These are phyloP conservation scores for Scalesia atractyloides DNA, from an alignment of 129 eudicot species.

Conservation along the genomic window DNA sequence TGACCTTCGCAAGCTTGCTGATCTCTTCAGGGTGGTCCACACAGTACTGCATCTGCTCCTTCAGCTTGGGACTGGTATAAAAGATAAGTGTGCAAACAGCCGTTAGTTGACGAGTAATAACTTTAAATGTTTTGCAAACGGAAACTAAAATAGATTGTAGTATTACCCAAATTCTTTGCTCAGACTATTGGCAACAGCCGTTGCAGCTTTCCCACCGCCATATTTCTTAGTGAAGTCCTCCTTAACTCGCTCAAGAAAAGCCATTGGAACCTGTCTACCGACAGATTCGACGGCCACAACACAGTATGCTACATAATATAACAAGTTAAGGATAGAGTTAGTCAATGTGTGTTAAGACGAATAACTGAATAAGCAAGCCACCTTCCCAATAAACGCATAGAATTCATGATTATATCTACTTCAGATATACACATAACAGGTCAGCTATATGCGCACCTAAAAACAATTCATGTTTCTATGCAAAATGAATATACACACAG, in stretches of 20 bases:
- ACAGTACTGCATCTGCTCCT: constrained; percentile 86
- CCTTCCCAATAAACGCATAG: not conserved
- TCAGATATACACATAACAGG: not conserved
- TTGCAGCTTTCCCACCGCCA: constrained; percentile 92
- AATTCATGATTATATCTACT: not conserved
- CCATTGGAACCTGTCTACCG: constrained; percentile 94
- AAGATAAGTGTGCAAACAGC: constrained; percentile 1
- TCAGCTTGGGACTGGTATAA: constrained; percentile 60
- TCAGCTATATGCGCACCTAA: not conserved
- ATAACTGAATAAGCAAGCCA: constrained; percentile 8
- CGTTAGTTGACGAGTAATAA: not conserved
- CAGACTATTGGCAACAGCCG: constrained; percentile 83
- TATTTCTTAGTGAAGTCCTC: constrained; percentile 95
- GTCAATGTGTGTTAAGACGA: constrained; percentile 19
- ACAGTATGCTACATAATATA: constrained; percentile 78
- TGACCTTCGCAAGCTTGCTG: constrained; percentile 73
- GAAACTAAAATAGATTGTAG: constrained; percentile 5
- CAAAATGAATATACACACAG: not conserved
- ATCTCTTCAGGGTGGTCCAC: constrained; percentile 84
- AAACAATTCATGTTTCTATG: not conserved
- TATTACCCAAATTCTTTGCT: constrained; percentile 91
- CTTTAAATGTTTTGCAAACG: not conserved
- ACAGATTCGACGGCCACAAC: constrained; percentile 95
- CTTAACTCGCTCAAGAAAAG: constrained; percentile 84
- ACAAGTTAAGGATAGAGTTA: constrained; percentile 26